Conservation (phyloP, 768 basidiomycete genomes). For the Kwoniella europaea region DNA sequence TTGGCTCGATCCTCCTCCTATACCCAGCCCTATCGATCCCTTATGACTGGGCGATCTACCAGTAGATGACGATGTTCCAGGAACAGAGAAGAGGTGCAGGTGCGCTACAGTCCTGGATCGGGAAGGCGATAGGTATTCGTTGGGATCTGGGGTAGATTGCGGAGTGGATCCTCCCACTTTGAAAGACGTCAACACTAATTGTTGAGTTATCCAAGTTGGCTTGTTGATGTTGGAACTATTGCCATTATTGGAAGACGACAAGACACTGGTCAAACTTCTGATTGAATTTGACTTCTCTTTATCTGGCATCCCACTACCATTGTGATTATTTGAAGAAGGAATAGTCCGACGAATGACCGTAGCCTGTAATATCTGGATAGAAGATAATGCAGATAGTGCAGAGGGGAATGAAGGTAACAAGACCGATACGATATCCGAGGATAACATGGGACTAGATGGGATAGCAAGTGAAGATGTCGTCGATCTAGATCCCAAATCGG, state of each 20-base stretch:
- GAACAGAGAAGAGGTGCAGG: constrained; percentile 34
- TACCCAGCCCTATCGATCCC: constrained; percentile 6
- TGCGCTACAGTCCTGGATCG: constrained; percentile 31
- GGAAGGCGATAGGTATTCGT: constrained; percentile 1
- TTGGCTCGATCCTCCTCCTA: constrained; percentile 15
- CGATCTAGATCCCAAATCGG: not conserved
- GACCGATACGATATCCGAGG: constrained; percentile 20
- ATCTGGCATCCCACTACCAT: constrained; percentile 18
- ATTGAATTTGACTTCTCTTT: constrained; percentile 21
- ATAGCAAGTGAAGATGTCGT: constrained; percentile 6
- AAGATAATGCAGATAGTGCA: constrained; percentile 13
- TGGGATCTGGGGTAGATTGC: constrained; percentile 11
- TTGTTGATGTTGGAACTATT: constrained; percentile 5
- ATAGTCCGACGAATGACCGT: constrained; percentile 25
- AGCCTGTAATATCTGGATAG: constrained; percentile 31
- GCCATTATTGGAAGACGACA: constrained; percentile 4
- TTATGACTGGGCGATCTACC: constrained; percentile 7
- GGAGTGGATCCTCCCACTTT: constrained; percentile 18
- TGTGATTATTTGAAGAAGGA: not conserved
- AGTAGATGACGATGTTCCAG: constrained; percentile 2
- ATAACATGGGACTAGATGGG: constrained; percentile 11
- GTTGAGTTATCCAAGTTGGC: constrained; percentile 30
- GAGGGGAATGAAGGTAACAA: constrained; percentile 35
- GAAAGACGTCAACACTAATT: constrained; percentile 34
- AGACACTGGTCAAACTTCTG: constrained; percentile 19